Conservation (phyloP, 805 yeast species). For the Hanseniaspora taiwanica region DNA sequence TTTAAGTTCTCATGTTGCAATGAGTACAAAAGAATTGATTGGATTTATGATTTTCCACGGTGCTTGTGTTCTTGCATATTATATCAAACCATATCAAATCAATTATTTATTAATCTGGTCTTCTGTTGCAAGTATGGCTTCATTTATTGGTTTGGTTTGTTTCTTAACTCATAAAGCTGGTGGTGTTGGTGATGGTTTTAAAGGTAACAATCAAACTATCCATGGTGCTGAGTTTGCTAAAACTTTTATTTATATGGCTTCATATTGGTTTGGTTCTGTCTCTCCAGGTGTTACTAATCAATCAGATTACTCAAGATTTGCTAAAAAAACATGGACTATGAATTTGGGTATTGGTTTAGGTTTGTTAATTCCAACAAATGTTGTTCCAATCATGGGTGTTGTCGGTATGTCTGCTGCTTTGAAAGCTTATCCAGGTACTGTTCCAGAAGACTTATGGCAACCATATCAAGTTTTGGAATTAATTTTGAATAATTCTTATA, state of each 20-base stretch:
- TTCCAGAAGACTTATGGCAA: conserved; percentile 23
- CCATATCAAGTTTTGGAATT: conserved; percentile 24
- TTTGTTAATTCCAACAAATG: conserved; percentile 25
- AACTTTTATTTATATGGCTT: conserved; percentile 31
- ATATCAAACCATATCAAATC: conserved; percentile 32
- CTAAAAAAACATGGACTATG: conserved; percentile 21
- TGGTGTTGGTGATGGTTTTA: conserved; percentile 25
- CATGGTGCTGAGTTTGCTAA: conserved; percentile 27
- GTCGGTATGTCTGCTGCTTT: conserved; percentile 29
- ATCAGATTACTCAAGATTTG: conserved; percentile 28
- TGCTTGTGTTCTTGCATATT: conserved; percentile 13
- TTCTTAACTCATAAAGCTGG: conserved; percentile 22
- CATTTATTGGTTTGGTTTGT: conserved; percentile 30
- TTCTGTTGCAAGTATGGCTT: conserved; percentile 26
- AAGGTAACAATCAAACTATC: conserved; percentile 16
- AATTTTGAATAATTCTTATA: conserved; percentile 20
- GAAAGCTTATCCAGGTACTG: conserved; percentile 16
- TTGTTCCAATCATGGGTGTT: conserved; percentile 32
- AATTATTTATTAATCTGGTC: conserved; percentile 25
- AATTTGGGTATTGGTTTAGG: conserved; percentile 24
- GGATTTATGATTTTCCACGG: conserved; percentile 32
- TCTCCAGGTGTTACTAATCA: conserved; percentile 30
- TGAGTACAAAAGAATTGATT: conserved; percentile 26
- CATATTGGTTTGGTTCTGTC: conserved; percentile 30
- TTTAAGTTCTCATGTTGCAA: conserved; percentile 19